Conservation (phyloP, 2,329 filamentous ascomycete species). For the Penicillium hordei region DNA sequence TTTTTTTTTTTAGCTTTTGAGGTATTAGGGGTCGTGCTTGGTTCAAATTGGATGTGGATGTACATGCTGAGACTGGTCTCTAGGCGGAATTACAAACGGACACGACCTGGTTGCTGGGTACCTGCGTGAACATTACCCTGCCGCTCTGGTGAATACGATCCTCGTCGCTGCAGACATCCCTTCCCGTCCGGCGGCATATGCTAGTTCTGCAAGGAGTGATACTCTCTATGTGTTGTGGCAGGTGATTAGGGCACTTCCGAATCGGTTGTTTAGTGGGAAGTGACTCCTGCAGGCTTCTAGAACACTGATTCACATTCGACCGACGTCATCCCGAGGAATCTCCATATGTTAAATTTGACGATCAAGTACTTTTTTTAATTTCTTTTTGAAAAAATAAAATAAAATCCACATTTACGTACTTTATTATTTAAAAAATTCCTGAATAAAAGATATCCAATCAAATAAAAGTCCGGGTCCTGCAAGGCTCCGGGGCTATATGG, state of each 20-base stretch:
- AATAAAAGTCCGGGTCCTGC: neutral
- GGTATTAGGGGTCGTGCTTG: too few species aligned
- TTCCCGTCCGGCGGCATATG: slow-evolving; percentile 29
- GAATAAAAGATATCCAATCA: neutral
- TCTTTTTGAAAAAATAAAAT: neutral
- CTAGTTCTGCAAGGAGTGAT: slow-evolving; percentile 9
- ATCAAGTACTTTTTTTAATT: neutral
- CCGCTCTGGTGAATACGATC: slow-evolving; percentile 34
- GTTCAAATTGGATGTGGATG: neutral
- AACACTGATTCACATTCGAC: neutral
- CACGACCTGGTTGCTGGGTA: slow-evolving; percentile 28
- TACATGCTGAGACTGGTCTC: neutral
- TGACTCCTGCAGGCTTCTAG: neutral
- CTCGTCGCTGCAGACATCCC: slow-evolving; percentile 37
- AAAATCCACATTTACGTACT: too few species aligned
- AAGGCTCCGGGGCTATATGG: too few species aligned
- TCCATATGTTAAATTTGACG: neutral
- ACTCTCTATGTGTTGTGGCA: slow-evolving; percentile 20
- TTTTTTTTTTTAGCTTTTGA: neutral
- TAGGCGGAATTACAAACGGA: slow-evolving; percentile 31
- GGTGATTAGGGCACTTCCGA: slow-evolving; percentile 17
- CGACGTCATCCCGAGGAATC: slow-evolving; percentile 11
- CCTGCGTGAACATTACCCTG: slow-evolving; percentile 22
- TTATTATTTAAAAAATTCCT: neutral
- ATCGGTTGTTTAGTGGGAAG: slow-evolving; percentile 1